phyloP scores from a whole-genome alignment of 768 basidiomycete genomes.

The Daedaleopsis sinensis region DNA sequence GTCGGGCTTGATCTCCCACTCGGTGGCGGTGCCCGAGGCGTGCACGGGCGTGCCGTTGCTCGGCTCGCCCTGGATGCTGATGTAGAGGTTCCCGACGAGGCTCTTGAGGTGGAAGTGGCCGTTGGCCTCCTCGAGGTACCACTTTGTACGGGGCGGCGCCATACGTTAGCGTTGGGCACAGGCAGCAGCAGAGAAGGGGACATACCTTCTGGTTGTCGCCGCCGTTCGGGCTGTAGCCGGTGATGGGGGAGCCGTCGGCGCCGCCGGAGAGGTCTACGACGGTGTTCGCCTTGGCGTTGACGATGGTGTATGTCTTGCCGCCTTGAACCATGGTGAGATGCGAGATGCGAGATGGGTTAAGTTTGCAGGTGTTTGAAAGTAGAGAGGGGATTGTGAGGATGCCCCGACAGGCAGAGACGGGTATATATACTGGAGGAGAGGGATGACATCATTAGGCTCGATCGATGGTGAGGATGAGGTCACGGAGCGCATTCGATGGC shows the following conservation, averaged over 20 bases:
- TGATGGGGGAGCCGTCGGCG: conserved; percentile 49
- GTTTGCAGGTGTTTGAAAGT: background rate
- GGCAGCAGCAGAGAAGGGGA: background rate
- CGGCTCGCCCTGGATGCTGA: conserved; percentile 40
- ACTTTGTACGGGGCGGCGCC: conserved; percentile 37
- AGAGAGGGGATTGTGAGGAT: background rate
- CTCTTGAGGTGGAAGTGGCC: conserved; percentile 45
- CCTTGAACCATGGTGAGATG: conserved; percentile 25
- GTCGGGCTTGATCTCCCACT: conserved; percentile 57
- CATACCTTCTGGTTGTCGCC: conserved; percentile 54
- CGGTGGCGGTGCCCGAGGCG: conserved; percentile 37
- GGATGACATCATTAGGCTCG: background rate
- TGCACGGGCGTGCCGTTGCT: conserved; percentile 37
- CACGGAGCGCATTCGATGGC: background rate
- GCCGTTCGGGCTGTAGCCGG: conserved; percentile 47
- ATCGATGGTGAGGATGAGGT: background rate
- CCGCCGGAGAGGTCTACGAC: conserved; percentile 57
- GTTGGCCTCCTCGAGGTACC: conserved; percentile 45
- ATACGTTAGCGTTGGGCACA: background rate
- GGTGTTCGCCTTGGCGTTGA: conserved; percentile 54
- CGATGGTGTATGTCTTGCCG: conserved; percentile 47
- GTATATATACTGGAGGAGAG: background rate
- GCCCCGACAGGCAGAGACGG: background rate
- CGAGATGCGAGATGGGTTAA: background rate
- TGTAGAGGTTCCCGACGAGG: conserved; percentile 42